These are phyloP conservation scores for Metschnikowia drakensbergensis DNA, from an alignment of 805 yeast genomes.

Conservation along the genomic window DNA sequence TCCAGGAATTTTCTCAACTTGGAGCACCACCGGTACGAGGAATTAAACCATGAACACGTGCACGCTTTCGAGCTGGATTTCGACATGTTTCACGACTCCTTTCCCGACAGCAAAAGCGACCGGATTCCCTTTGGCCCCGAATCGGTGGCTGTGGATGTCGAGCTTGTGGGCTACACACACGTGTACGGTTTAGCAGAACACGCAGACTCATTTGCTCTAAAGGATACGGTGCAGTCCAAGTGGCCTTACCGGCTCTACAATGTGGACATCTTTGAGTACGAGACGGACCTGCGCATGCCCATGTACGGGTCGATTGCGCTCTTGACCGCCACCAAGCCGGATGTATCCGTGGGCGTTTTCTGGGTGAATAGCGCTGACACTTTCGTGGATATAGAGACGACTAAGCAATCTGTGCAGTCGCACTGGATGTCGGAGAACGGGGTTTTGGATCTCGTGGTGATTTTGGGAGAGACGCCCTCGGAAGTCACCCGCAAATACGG, in stretches of 20 bases:
- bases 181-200: constrained; percentile 98
- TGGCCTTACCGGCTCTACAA: constrained; percentile 83
- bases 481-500: constrained; percentile 62
- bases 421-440: constrained; percentile 98
- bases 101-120: constrained; percentile 64
- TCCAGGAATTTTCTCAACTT: constrained; percentile 66
- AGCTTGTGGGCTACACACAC: constrained; percentile 54
- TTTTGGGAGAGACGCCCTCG: constrained; percentile 57
- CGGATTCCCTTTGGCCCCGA: constrained; percentile 81
- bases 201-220: constrained; percentile 72
- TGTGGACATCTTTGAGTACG: constrained; percentile 95
- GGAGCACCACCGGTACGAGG: constrained; percentile 67
- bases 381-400: constrained; percentile 65
- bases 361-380: constrained; percentile 96
- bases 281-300: constrained; percentile 73
- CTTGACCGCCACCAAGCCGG: constrained; percentile 62
- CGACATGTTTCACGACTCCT: constrained; percentile 68
- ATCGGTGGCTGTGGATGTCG: constrained; percentile 75
- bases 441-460: constrained; percentile 65
- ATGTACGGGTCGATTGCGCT: constrained; percentile 97
- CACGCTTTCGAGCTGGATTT: constrained; percentile 59
- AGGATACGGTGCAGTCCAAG: constrained; percentile 58
- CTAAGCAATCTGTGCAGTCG: constrained; percentile 38
- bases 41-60: constrained; percentile 21
- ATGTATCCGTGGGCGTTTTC: constrained; percentile 67